These are phyloP conservation scores for Dendryphion nanum DNA, from an alignment of 2,329 filamentous ascomycete species.

Conservation along the genomic window DNA sequence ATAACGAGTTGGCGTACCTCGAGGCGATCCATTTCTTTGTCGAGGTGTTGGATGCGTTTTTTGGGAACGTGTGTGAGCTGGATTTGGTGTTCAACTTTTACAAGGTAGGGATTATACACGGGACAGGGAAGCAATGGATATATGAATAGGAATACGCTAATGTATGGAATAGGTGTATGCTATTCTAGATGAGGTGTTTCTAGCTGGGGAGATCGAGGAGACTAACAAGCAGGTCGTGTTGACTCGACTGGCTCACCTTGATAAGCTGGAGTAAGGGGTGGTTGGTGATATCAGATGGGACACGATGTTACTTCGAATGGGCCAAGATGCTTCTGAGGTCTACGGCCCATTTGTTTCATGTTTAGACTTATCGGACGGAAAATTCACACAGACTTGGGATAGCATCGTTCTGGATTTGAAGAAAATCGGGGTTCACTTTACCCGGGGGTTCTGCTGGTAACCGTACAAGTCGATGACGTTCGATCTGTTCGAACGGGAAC, in stretches of 20 bases:
- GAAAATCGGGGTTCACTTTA: no score
- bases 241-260: conserved; percentile 88
- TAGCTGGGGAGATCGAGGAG: conserved; percentile 97
- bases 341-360: no score
- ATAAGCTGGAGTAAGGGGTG: conserved; percentile 85
- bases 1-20: conserved; percentile 95
- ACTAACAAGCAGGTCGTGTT: conserved; percentile 97
- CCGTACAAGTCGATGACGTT: no score
- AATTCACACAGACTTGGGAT: no score
- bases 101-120: conserved; percentile 50
- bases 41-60: conserved; percentile 97
- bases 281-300: no score
- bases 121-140: background rate
- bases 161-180: conserved; percentile 74
- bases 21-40: conserved; percentile 99
- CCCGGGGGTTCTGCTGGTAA: no score
- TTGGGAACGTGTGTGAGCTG: conserved; percentile 97
- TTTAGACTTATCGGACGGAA: no score
- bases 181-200: conserved; percentile 95
- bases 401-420: no score
- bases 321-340: no score
- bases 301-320: no score
- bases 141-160: conserved; percentile 10
- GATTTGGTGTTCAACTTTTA: conserved; percentile 79
- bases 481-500: no score